These are phyloP conservation scores for Dioscorea cayenensis DNA, from an alignment of 116 monocot species.

Conservation along the genomic window DNA sequence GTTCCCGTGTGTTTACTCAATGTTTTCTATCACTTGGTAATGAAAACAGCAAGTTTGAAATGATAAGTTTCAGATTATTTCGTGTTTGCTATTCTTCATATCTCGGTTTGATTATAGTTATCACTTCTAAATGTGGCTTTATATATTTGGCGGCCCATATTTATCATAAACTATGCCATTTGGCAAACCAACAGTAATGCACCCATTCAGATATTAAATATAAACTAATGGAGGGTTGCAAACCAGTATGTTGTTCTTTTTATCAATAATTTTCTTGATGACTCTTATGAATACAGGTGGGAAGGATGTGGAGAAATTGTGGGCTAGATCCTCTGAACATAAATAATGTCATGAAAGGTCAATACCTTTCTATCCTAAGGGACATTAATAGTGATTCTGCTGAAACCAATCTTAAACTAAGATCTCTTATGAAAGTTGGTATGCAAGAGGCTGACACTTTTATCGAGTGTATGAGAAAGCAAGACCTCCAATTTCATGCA, in stretches of 20 bases:
- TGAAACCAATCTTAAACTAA: conserved; percentile 2
- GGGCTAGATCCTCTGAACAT: conserved; percentile 10
- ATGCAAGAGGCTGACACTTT: conserved; percentile 10
- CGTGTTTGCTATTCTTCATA: too few relatives aligned
- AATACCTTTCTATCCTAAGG: background rate
- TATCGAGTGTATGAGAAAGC: conserved; percentile 29
- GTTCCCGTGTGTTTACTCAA: background rate
- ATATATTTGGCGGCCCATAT: background rate
- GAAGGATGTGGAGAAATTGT: conserved; percentile 17
- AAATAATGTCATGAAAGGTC: conserved; percentile 6
- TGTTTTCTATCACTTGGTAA: background rate
- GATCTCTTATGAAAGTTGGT: background rate
- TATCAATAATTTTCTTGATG: background rate
- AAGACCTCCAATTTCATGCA: conserved; percentile 4
- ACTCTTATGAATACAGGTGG: conserved; percentile 17
- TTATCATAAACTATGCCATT: background rate
- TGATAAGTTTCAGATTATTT: too few relatives aligned
- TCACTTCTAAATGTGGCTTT: background rate
- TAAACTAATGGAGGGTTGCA: background rate
- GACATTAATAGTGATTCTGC: conserved; percentile 4
- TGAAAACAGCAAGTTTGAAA: background rate
- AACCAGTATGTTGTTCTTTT: background rate
- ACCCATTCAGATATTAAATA: too few relatives aligned
- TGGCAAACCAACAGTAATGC: background rate
- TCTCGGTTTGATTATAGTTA: background rate